Conservation (phyloP, 352 stramenopile genomes). For the Aphanomyces cochlioides region DNA sequence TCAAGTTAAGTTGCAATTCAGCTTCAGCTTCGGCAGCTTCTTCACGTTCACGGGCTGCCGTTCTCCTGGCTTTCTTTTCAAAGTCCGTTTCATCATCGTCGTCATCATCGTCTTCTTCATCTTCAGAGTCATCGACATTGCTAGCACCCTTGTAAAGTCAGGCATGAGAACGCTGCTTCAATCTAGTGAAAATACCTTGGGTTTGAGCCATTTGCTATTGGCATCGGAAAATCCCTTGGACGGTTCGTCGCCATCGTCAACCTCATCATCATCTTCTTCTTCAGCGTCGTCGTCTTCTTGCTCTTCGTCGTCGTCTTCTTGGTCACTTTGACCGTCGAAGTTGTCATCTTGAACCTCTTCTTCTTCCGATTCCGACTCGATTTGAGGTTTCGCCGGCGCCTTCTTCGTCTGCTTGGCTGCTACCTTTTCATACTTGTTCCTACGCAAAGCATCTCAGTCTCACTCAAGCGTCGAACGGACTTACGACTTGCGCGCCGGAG, state of each 20-base stretch:
- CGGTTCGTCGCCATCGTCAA: constrained; percentile 40
- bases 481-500: constrained; percentile 5
- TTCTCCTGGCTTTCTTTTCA: constrained; percentile 76
- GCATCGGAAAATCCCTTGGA: constrained; percentile 65
- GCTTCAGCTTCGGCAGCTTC: constrained; percentile 74
- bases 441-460: constrained; percentile 28
- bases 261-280: constrained; percentile 43
- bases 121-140: constrained; percentile 47
- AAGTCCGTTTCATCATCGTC: constrained; percentile 80
- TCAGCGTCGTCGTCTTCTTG: constrained; percentile 46
- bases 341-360: constrained; percentile 43
- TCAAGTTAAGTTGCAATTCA: constrained; percentile 84
- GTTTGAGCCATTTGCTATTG: constrained; percentile 84
- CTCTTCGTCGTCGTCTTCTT: constrained; percentile 48
- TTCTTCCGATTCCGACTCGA: constrained; percentile 70
- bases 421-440: constrained; percentile 70
- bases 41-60: constrained; percentile 69
- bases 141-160: constrained; percentile 8
- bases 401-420: constrained; percentile 63
- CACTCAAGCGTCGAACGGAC: not conserved
- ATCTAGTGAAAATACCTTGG: constrained; percentile 48
- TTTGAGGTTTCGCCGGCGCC: constrained; percentile 45
- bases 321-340: constrained; percentile 45
- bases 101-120: constrained; percentile 45
- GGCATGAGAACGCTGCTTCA: constrained; percentile 20